phyloP scores from a whole-genome alignment of 768 basidiomycete species.

The Lactifluus echinatus region DNA sequence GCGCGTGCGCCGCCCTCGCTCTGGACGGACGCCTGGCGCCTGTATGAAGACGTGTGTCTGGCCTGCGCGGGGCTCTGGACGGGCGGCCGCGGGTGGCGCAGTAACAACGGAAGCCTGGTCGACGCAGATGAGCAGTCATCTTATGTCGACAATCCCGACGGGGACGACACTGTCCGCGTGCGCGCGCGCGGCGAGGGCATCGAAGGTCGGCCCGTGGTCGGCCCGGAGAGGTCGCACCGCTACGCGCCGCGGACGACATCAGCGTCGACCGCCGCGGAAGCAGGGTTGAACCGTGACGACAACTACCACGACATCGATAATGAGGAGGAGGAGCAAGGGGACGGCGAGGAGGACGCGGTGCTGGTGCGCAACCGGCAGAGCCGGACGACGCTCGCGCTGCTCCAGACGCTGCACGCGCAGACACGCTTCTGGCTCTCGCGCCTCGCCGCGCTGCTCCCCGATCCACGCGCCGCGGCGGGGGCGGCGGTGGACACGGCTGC shows the following conservation, averaged over 20 bases:
- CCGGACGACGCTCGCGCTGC: constrained; percentile 40
- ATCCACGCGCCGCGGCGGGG: neutral
- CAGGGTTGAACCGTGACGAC: neutral
- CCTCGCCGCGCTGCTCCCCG: constrained; percentile 19
- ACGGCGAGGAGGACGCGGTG: constrained; percentile 44
- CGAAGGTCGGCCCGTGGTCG: constrained; percentile 39
- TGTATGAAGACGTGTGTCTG: constrained; percentile 81
- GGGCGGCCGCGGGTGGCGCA: constrained; percentile 45
- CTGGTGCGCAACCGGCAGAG: constrained; percentile 27
- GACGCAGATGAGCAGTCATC: constrained; percentile 48
- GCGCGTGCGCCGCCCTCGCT: neutral
- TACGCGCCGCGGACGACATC: constrained; percentile 22
- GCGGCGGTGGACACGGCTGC: constrained; percentile 15
- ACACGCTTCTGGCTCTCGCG: constrained; percentile 49
- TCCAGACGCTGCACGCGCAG: constrained; percentile 60
- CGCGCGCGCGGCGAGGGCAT: constrained; percentile 62
- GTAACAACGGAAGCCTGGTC: constrained; percentile 41
- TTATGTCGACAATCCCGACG: neutral
- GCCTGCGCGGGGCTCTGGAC: constrained; percentile 80
- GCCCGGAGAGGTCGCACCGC: constrained; percentile 11
- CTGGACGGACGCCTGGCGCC: constrained; percentile 71
- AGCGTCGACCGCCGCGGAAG: neutral
- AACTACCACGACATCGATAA: neutral
- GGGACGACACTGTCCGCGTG: constrained; percentile 33
- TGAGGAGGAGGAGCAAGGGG: constrained; percentile 18